Base-by-base conservation (phyloP, 768 basidiomycete species). In the Russula brevipes region DNA sequence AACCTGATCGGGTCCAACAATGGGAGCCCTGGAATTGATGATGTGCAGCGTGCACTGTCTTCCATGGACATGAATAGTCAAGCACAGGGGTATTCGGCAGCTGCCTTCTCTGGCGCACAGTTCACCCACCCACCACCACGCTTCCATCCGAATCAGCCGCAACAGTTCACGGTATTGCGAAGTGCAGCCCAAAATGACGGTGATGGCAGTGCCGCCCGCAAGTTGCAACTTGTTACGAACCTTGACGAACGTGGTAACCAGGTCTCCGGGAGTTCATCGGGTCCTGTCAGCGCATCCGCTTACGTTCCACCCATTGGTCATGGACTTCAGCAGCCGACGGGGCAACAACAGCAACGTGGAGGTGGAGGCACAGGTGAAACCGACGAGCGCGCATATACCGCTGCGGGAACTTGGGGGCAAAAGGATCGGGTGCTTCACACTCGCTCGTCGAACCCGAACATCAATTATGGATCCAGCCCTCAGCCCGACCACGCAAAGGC, bases 1-100 rank as follows among this genome's bases (percentile, higher is more conserved):
- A 71, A 67, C 49, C 57, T 66, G 49, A 69, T 66, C 35, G 69
- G 60, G 39, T 67, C 67, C 50, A 73, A 66, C 63, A 68, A 64
- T 6, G 61, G 72, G 56, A 77, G 69, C 64, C 66, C 73, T 11
- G 76, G 77, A 51, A 82, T 91, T 61, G 91, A 92, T 66, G 90
- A 93, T 59, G 85, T 92, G 16, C 82, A 87, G 67, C 83, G 85
- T 46, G 91, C 88, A 17, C 76, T 92, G 31, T 85, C 87, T 16
- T 75, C 81, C 39, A 77, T 93, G 59, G 89, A 91, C 68, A 75
- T 92, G 36, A 71, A 74, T 65, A 73, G 72, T 54, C 76, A 76
- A 61, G 74, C 71, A 53, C 65, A 66, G 70, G 71, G 54, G 59
- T 74, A 61, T 73, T 72, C 66, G 10, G 60, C 65, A 14, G 69